A percentile compares a stretch with the other conserved stretches of the same genome.
Evolutionary conservation across 306 rosid genomes (phyloP).

Genomic region (Castanea sativa): DNA sequence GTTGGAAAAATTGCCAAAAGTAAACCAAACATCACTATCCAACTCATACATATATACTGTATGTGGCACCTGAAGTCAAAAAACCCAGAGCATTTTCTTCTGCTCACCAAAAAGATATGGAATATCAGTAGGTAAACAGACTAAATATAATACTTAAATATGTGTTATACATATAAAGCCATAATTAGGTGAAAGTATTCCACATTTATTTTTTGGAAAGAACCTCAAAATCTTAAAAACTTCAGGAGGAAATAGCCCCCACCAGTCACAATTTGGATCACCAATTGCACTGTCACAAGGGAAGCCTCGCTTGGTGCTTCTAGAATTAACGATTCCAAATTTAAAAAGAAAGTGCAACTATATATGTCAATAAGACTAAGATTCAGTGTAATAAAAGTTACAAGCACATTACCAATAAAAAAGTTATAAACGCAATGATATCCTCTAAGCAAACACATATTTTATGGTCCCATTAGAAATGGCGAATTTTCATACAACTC

Average conservation of each 20-base stretch:
- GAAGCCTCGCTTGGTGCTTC: not conserved
- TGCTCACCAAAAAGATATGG: constrained; percentile 29
- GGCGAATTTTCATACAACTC: no score
- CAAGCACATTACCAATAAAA: no score
- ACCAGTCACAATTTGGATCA: not conserved
- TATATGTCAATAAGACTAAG: not conserved
- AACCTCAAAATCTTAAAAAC: not conserved
- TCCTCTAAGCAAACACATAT: no score
- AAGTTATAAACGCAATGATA: no score
- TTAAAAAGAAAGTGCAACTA: not conserved
- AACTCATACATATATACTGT: constrained; percentile 84
- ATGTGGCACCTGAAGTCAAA: constrained; percentile 90
- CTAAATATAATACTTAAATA: not conserved
- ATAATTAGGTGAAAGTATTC: not conserved
- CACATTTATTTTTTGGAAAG: not conserved
- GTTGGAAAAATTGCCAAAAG: constrained; percentile 71
- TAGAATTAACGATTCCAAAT: not conserved
- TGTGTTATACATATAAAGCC: not conserved
- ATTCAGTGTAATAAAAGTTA: no score
- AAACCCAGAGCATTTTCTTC: constrained; percentile 73
- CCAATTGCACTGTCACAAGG: not conserved
- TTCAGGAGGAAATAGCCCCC: not conserved
- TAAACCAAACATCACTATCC: constrained; percentile 76
- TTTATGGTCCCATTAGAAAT: no score
- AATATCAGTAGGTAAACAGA: constrained; percentile 8